Percentiles rank a stretch among this genome's conserved stretches.
Conservation (phyloP, 805 yeast species). For the Suhomyces sp. region DNA sequence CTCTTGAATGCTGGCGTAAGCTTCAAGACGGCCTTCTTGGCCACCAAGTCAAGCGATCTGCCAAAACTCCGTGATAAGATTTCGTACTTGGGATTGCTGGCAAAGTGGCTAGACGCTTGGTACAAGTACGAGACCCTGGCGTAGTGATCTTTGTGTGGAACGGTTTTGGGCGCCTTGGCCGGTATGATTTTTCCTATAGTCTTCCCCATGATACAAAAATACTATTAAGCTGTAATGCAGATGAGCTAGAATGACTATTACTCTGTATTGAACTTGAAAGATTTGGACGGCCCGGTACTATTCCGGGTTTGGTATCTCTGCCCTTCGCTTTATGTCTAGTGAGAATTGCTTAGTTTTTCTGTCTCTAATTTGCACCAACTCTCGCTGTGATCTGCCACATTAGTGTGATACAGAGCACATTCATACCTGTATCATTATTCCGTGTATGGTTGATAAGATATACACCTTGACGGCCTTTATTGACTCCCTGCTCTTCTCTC, state of each 20-base stretch:
- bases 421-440: neutral
- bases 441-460: neutral
- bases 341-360: neutral
- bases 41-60: constrained; percentile 54
- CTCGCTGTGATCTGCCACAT: neutral
- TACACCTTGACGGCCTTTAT: neutral
- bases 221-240: too few species aligned
- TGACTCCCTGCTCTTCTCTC: neutral
- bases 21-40: constrained; percentile 65
- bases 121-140: constrained; percentile 57
- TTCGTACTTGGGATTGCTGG: constrained; percentile 26
- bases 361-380: neutral
- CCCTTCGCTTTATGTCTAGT: neutral
- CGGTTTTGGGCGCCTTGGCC: constrained; percentile 31
- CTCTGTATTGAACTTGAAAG: too few species aligned
- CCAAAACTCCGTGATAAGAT: constrained; percentile 55
- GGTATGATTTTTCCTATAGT: neutral
- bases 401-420: neutral
- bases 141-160: constrained; percentile 57
- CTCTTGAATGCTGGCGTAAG: constrained; percentile 66
- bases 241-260: neutral
- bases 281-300: neutral
- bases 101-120: constrained; percentile 48
- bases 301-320: neutral
- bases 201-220: neutral